Evolutionary conservation across 2,329 filamentous ascomycete genomes (phyloP), one percentile per base, ranked within the genome.

Genomic region (Purpureocillium takamizusanense): DNA sequence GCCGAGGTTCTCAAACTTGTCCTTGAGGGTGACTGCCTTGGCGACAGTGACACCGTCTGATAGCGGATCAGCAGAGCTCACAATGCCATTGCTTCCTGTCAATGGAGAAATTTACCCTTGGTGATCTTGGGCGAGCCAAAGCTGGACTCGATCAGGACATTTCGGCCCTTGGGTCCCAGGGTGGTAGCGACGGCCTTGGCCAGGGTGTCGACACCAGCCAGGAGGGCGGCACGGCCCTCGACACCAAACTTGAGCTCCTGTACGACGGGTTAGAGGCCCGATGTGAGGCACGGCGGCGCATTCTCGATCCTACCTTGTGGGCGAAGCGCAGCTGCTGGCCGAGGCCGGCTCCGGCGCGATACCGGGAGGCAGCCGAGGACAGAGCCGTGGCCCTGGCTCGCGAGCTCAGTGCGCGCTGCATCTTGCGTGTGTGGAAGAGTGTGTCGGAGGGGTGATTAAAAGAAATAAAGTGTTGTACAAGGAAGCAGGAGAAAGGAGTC

Each of bases 1-100:
- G 64, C 92, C 92, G 54, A 98, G 86, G 76, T 98, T 98, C 74
- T 98, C 92, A 67, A 95, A 98, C 72, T 97, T 97, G 77, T 98
- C 92, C 76, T 98, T 81, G 50, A 98, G 80, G 48, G 78, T 79
- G 57, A 98, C 85, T 47, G 90, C 88, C 70, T 83, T 90, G 53
- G 86, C 86, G 54, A 92, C 86, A 53, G 84, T 89, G 34, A 92
- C 86, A 80, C 86, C 86, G 66, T 92, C 85, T 89, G 47, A 21
- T 8, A 4, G 21, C 31, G 6, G 21, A 17, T 31, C 14, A 34
- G 35, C 16, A 21, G 13, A 31, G 3, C 13, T 6, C 5, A 7
- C 36, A 37, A 11, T 27, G n/a, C n/a, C n/a, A n/a, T n/a, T n/a
- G n/a, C n/a, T n/a, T n/a, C n/a, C n/a, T n/a, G n/a, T n/a, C n/a